phyloP scores from a whole-genome alignment of 495 filamentous ascomycete genomes.

The Penicillium goetzii region DNA sequence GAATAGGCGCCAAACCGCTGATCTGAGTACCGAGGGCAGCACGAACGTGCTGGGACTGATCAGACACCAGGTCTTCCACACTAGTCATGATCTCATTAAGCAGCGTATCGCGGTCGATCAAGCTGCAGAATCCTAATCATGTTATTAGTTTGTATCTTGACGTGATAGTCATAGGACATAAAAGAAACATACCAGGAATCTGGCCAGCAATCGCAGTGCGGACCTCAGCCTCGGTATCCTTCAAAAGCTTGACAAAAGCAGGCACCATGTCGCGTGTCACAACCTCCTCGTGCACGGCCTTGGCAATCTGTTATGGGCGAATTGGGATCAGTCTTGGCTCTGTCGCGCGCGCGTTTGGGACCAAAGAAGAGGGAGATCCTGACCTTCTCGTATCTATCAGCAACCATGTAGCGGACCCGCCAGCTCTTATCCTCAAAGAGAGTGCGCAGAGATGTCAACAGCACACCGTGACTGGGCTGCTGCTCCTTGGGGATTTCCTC shows the following conservation, averaged over 20 bases:
- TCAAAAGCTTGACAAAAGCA: slow-evolving; percentile 94
- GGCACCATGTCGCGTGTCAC: slow-evolving; percentile 91
- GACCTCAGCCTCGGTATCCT: slow-evolving; percentile 96
- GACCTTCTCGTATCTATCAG: slow-evolving; percentile 97
- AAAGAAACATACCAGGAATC: slow-evolving; percentile 71
- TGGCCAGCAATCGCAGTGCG: slow-evolving; percentile 96
- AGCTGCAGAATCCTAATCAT: slow-evolving; percentile 77
- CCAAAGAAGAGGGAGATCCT: background rate
- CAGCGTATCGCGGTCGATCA: slow-evolving; percentile 84
- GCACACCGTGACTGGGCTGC: slow-evolving; percentile 90
- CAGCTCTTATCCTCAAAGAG: slow-evolving; percentile 99
- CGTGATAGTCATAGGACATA: slow-evolving; percentile 7
- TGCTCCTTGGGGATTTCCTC: slow-evolving; percentile 98
- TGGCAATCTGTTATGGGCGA: slow-evolving; percentile 71
- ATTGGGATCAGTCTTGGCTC: slow-evolving; percentile 21
- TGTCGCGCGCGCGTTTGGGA: slow-evolving; percentile 10
- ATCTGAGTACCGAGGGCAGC: slow-evolving; percentile 96
- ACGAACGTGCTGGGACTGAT: slow-evolving; percentile 94
- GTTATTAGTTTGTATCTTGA: slow-evolving; percentile 20
- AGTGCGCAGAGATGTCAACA: slow-evolving; percentile 85
- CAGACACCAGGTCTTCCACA: slow-evolving; percentile 93
- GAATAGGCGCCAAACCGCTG: slow-evolving; percentile 92
- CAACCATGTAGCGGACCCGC: slow-evolving; percentile 99
- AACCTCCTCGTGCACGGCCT: slow-evolving; percentile 97
- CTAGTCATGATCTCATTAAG: slow-evolving; percentile 97